Base-by-base conservation (phyloP, 139 green algal species). In the Picochlorum costavermella region DNA sequence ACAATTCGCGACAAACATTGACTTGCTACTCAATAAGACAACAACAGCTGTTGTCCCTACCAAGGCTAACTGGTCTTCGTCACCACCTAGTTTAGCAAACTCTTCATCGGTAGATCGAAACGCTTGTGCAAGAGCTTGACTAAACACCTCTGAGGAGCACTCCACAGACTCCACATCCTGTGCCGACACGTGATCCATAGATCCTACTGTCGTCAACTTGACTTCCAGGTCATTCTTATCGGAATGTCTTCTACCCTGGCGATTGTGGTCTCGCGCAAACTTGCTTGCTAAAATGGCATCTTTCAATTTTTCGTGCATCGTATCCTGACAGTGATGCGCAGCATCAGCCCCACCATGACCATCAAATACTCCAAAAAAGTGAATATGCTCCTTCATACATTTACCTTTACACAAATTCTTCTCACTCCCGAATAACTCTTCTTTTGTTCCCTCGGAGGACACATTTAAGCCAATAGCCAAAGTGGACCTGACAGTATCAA, bases 21-120 rank as follows among this genome's bases (percentile, higher is more conserved):
- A 75, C 20, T 63, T 40, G 23, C 36, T 31, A 40, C 80, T 71
- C 5, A 92, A 65, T 28, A 96, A 73, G 3, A 84, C 78, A 25
- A 91, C 86, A 33, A 96, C 84, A 6, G 90, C 88, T 0, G 90
- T 96, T 5, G 81, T 91, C 25, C 90, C 90, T 16, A 92, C 80
- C 13, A 83, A 69, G 9, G 82, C 73, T 31, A 76, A 45, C 61
- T 72, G 64, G 9, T 59, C 50, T 46, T 72, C 70, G 25, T 77
- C 65, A 60, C 80, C 72, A 33, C 65, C 60, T 48, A 73, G 33
- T 23, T 50, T 75, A 14, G 56, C 74, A 75, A 82, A 83, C 64
- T 84, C 71, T 63, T 71, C 69, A 69, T 85, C 76, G 40, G 79
- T 82, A 17, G 70, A 64, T 12, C 69, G 65, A 65, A 86, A 86